Percentiles rank a stretch among this genome's conserved stretches.
These are phyloP conservation scores for Pichia terricola DNA, from an alignment of 1,139 yeast species.

Conservation along the genomic window DNA sequence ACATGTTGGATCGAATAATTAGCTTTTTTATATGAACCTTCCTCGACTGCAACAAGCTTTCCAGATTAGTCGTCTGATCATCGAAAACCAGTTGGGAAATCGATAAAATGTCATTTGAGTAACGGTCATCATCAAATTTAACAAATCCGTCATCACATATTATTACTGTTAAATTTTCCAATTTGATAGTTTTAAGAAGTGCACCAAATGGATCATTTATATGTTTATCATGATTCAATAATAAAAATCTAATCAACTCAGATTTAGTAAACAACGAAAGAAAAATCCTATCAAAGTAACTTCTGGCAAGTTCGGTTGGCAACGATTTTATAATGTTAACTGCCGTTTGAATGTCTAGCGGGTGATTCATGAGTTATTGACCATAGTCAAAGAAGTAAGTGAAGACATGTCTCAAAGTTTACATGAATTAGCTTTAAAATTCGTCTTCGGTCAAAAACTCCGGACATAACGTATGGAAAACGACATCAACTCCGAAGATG, in stretches of 20 bases:
- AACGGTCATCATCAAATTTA: constrained; percentile 1
- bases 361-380: too few species aligned
- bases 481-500: too few species aligned
- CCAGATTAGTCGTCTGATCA: background rate
- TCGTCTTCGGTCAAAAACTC: too few species aligned
- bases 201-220: too few species aligned
- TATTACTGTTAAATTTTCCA: background rate
- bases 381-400: too few species aligned
- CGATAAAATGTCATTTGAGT: constrained; percentile 1
- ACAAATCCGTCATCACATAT: background rate
- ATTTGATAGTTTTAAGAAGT: too few species aligned
- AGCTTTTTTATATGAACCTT: too few species aligned
- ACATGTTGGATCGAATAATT: too few species aligned
- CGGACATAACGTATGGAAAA: too few species aligned
- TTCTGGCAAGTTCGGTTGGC: constrained; percentile 1
- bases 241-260: constrained; percentile 2
- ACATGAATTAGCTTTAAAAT: too few species aligned
- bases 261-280: constrained; percentile 2
- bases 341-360: background rate
- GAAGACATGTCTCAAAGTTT: too few species aligned
- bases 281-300: constrained; percentile 1
- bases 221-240: constrained; percentile 1
- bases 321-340: background rate
- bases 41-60: too few species aligned
- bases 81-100: background rate